Base-by-base conservation (phyloP, 163 green algal genomes). In the Scenedesmus sp. region DNA sequence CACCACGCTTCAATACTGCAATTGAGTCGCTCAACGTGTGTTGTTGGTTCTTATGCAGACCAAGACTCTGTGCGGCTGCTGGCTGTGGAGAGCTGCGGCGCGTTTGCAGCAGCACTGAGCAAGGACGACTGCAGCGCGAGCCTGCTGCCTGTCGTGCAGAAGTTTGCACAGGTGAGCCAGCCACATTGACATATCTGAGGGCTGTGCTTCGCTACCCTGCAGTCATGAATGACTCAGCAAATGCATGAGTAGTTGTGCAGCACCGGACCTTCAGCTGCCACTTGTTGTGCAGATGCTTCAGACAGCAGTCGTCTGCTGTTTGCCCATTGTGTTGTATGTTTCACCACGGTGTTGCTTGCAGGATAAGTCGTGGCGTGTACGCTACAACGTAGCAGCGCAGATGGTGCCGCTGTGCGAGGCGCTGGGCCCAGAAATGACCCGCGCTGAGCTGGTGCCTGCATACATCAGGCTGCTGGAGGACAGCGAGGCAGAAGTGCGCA, bases 301-400 rank as follows among this genome's bases (percentile, higher is more conserved):
- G 73, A 52, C 73, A 56, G 76, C 76, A 59, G 3, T 56, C 34
- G n/a, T 20, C 76, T 55, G 76, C 26, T 23, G 1, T 18, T 7
- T 4, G n/a, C n/a, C n/a, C 26, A 54, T 84, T 20, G 0, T 79
- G 1, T 15, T 79, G 9, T 70, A 13, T 79, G 70, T 18, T 15
- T 79, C 70, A 18, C 34, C 34, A 0, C 16, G 18, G 84, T 82
- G n/a, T 46, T 87, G 34, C 79, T 84, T 93, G 90, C 94, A 98
- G 96, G 98, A 99, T 95, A 99, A 99, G 93, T 99, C 97, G 9
- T 99, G 98, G 98, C 97, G 98, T 23, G 98, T 99, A 76, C 95
- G 98, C 1, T 99, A 99, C 94, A 99, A 99, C 87, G 98, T 99
- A 5, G 98, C 97, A n/a, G 91, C 91, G 56, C 95, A 96, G 91